These are phyloP conservation scores for Lichtheimia ornata DNA, from an alignment of 371 early-diverging fungal species.

Conservation along the genomic window DNA sequence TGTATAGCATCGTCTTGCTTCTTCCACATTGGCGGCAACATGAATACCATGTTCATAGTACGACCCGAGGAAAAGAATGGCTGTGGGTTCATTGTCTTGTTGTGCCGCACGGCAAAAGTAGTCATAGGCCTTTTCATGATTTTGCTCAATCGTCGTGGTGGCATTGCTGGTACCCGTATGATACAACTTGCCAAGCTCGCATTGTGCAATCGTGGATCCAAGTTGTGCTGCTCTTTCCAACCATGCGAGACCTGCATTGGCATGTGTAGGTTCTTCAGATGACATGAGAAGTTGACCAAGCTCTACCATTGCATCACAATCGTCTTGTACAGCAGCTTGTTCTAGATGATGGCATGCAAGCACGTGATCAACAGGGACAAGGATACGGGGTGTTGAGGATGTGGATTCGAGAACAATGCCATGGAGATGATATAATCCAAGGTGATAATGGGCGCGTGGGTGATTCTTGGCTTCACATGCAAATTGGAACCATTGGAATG, in stretches of 20 bases:
- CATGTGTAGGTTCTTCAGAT: conserved; percentile 2
- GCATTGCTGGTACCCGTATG: conserved; percentile 25
- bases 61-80: conserved; percentile 40
- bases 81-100: conserved; percentile 31
- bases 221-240: conserved; percentile 38
- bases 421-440: conserved; percentile 34
- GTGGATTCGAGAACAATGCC: conserved; percentile 23
- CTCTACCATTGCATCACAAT: conserved; percentile 41
- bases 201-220: conserved; percentile 36
- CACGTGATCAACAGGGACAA: conserved; percentile 13
- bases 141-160: conserved; percentile 22
- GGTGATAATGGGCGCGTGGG: conserved; percentile 32
- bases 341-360: conserved; percentile 34
- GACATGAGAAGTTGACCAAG: conserved; percentile 28
- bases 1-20: conserved; percentile 41
- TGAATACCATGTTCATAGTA: conserved; percentile 52
- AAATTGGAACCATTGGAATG: conserved; percentile 32
- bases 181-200: conserved; percentile 40
- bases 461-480: conserved; percentile 34
- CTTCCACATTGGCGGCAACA: conserved; percentile 30
- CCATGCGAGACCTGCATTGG: conserved; percentile 27
- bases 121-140: conserved; percentile 47
- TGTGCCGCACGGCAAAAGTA: conserved; percentile 41
- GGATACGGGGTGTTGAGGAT: background rate
- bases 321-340: conserved; percentile 34